Evolutionary conservation across 371 early-diverging fungal genomes (phyloP), one percentile per base, ranked within the genome.

Genomic region (Mucor mucedo): DNA sequence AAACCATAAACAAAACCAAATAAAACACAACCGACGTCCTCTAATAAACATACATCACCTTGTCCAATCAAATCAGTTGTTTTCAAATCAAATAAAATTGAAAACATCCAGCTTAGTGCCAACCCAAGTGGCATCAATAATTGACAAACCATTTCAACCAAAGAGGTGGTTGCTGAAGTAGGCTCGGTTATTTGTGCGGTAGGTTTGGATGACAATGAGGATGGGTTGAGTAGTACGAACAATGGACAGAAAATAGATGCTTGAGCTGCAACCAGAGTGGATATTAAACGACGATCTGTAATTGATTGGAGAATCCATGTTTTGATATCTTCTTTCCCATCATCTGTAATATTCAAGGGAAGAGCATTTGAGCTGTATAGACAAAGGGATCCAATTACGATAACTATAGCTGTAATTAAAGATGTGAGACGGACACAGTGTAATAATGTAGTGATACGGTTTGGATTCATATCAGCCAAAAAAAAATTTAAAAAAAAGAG

Each of bases 221-320:
- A 38, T 6, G 58, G 49, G 10, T 38, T 54, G 1, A 70, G 16
- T 10, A 79, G 40, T 14, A 74, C 47, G 27, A 81, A 71, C 0
- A 81, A 47, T 11, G 78, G 75, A 39, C 78, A 81, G 38, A 81
- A 58, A 11, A 76, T 72, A 27, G 81, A 78, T 3, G 78, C 78
- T 33, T 78, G 81, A 13, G 77, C 70, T 9, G 81, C 76, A 8
- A 81, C 78, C 16, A 81, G 52, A 0, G 78, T 81, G 0, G 81
- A 72, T 21, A 81, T 81, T 27, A 81, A 55, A n/a, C 75, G 65
- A 45, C 78, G 61, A 40, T 81, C 81, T 52, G 73, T 68, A 2
- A 78, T 68, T 21, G 76, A 68, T 42, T 77, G 77, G 10, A 55
- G 52, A 0, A 63, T 59, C 59, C 64, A 64, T 45, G 53, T 44